These are phyloP conservation scores for Pulicaria dysenterica DNA, from an alignment of 129 eudicot genomes.

Conservation along the genomic window DNA sequence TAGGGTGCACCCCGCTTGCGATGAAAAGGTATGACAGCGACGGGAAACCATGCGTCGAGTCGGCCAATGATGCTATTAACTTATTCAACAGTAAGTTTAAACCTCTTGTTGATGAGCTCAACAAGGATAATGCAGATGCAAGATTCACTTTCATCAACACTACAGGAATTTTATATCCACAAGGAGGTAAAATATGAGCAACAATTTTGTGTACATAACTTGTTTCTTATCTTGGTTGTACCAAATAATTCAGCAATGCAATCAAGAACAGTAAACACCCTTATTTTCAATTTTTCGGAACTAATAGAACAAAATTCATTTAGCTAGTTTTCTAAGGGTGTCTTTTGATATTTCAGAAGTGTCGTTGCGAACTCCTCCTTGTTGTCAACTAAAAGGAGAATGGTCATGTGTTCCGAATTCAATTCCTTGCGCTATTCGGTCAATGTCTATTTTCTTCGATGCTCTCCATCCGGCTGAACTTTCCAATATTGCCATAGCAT, in stretches of 20 bases:
- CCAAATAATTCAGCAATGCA: too few relatives aligned
- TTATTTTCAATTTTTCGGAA: neutral
- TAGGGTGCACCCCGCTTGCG: slow-evolving; percentile 45
- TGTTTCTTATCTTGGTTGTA: neutral
- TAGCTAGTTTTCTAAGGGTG: neutral
- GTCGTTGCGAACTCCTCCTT: slow-evolving; percentile 22
- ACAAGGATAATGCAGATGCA: slow-evolving; percentile 29
- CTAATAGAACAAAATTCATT: neutral
- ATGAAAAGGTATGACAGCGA: neutral
- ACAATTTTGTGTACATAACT: neutral
- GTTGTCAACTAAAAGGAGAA: slow-evolving; percentile 25
- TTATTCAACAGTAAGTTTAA: slow-evolving; percentile 41
- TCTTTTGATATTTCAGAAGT: slow-evolving; percentile 25
- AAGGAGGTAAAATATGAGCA: slow-evolving; percentile 24
- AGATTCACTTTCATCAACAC: slow-evolving; percentile 37
- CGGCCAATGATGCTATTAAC: slow-evolving; percentile 18
- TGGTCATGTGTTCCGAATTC: slow-evolving; percentile 27
- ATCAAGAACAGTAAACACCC: too few relatives aligned
- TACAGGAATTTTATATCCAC: slow-evolving; percentile 34
- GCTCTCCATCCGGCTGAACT: slow-evolving; percentile 28
- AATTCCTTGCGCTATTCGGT: slow-evolving; percentile 1
- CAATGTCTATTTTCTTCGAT: neutral
- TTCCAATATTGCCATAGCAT: slow-evolving; percentile 16
- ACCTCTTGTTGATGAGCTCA: slow-evolving; percentile 42
- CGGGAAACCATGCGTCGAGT: slow-evolving; percentile 32